phyloP scores from a whole-genome alignment of 2,329 filamentous ascomycete species.

The Chrysoporthe deuterocubensis region DNA sequence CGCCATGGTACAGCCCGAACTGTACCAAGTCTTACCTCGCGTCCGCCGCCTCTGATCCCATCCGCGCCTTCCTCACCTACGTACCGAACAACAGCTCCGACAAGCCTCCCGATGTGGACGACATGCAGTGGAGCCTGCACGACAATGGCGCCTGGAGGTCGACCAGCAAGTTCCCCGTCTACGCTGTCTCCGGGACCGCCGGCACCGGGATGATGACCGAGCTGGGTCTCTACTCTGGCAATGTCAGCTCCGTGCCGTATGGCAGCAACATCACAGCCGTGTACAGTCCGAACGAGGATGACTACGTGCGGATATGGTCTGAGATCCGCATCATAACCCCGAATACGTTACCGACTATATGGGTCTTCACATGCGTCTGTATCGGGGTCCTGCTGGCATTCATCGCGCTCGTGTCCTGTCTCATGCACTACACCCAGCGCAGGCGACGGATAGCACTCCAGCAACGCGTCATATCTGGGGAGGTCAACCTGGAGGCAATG shows the following conservation, averaged over 20 bases:
- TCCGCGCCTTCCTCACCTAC: slow-evolving; percentile 69
- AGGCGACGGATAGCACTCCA: slow-evolving; percentile 70
- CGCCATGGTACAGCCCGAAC: slow-evolving; percentile 78
- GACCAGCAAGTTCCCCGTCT: slow-evolving; percentile 77
- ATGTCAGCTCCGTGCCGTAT: slow-evolving; percentile 64
- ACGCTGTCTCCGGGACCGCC: slow-evolving; percentile 71
- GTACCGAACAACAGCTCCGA: slow-evolving; percentile 57
- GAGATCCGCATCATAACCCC: slow-evolving; percentile 53
- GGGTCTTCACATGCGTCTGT: slow-evolving; percentile 77
- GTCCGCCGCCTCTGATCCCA: slow-evolving; percentile 59
- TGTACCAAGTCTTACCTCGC: slow-evolving; percentile 77
- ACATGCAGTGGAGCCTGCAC: slow-evolving; percentile 70
- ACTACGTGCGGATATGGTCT: slow-evolving; percentile 66
- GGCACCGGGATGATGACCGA: slow-evolving; percentile 73
- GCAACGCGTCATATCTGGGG: slow-evolving; percentile 73
- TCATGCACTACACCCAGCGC: slow-evolving; percentile 79
- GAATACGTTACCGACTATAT: slow-evolving; percentile 69
- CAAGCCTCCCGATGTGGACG: slow-evolving; percentile 68
- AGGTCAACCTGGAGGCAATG: slow-evolving; percentile 84
- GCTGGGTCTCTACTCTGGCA: slow-evolving; percentile 77
- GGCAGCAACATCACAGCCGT: slow-evolving; percentile 58
- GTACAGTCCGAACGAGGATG: slow-evolving; percentile 58
- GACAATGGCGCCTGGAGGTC: slow-evolving; percentile 74
- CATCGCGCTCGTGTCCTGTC: slow-evolving; percentile 67
- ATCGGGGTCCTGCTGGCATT: slow-evolving; percentile 72